Evolutionary conservation across 2,329 filamentous ascomycete species (phyloP), one percentile per base, ranked within the genome.

Genomic region (Chaetomium sp.): DNA sequence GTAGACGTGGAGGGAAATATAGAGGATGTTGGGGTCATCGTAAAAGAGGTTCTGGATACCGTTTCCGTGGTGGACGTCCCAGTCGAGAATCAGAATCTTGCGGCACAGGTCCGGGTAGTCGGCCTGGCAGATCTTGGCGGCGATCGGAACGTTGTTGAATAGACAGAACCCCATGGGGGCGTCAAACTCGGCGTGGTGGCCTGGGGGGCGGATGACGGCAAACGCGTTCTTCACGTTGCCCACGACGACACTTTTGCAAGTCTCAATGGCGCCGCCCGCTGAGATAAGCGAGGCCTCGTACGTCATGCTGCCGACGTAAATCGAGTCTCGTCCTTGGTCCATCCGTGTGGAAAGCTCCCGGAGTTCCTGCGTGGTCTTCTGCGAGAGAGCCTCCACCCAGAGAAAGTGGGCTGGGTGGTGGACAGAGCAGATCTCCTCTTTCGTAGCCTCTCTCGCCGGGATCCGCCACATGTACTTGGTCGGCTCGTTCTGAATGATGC

Each of bases 21-120:
- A 99, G 2, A 99, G 81, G 14, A 99, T 86, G 65, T 96, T 96
- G 0, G 92, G 89, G 64, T 99, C 89, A 40, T 91, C 78, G 68
- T 97, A 97, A 66, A 97, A 97, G 50, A 95, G 92, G 67, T 96
- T 91, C 67, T 99, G 94, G 34, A 95, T 88, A 9, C 94, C 94
- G 68, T 99, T 99, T 54, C 94, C 88, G 62, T 86, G 83, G 58
- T 86, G 83, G 10, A 85, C 87, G 67, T 86, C 89, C 89, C 94
- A 99, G 68, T 99, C 94, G 6, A 99, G 76, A 62, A 99, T 94
- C 54, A 99, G 72, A 19, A 99, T 82, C 71, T 95, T 97, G 54
- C 90, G 85, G 67, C 92, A 96, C 7, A 75, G 74, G 3, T 92
- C 82, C 1, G 88, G 88, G 63, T 88, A 94, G 57, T 91, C 85